Base-by-base conservation (phyloP, 345 rosid genomes). In the Psidium friedrichsthalianum region DNA sequence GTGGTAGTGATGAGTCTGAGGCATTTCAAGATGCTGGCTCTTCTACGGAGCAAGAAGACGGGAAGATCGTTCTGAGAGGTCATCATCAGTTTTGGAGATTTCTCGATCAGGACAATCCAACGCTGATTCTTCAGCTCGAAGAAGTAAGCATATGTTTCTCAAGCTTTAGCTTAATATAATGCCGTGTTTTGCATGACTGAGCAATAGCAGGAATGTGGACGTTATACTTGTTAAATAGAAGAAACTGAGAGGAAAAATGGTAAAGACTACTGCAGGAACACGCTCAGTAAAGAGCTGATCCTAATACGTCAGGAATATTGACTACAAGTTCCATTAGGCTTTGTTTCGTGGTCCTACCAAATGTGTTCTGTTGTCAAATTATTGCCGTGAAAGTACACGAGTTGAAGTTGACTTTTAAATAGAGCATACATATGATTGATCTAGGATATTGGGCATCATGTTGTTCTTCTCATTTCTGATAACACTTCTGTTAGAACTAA, bases 111-210 rank as follows among this genome's bases (percentile, higher is more conserved):
- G 84, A 83, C 88, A 86, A 20, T 55, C n/a, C 69, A 51, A 16
- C 52, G 85, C 57, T 32, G 59, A 82, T 58, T 89, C 95, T 84
- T 84, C 85, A 47, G 83, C 89, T 85, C 90, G 8, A 85, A 84
- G 57, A 86, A 92, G 98, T 95, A 83, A 88, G 92, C 87, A 81
- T 47, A 5, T 8, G 47, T 32, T 69, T 69, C 13, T 12, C 78
- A 18, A 69, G 78, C 21, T 69, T 32, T 69, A 69, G 44, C 78
- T 69, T 69, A 69, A 36, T 69, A 69, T 69, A 18, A 69, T 69
- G 78, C 42, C 2, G 3, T 9, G 42, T 61, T 61, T 61, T 15
- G 74, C 74, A 61, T 29, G 22, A 29, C 74, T 61, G 40, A 61
- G 74, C 74, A 29, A 27, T 61, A 8, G 78, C 47, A 69, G 78